Evolutionary conservation across 306 rosid genomes (phyloP).

Genomic region (Mimosa bimucronata): DNA sequence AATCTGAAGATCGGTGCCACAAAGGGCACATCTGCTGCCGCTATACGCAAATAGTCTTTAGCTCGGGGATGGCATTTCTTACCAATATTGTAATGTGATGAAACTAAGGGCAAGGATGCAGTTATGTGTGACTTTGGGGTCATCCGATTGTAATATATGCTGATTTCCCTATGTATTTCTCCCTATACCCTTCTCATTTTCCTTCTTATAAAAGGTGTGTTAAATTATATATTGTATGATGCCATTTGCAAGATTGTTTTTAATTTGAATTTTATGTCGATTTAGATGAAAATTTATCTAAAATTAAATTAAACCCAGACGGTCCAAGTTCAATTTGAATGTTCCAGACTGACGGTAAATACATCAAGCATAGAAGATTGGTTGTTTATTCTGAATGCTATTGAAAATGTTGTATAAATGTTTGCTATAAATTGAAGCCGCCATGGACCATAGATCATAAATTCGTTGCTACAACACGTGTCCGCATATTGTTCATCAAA

Average conservation of each 20-base stretch:
- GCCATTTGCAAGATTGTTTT: not conserved
- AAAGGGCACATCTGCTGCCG: no score
- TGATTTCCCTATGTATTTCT: not conserved
- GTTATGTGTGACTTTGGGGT: not conserved
- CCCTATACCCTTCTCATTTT: not conserved
- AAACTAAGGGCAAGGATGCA: not conserved
- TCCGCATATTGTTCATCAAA: not conserved
- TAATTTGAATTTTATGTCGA: not conserved
- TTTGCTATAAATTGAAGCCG: not conserved
- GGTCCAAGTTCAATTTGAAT: no score
- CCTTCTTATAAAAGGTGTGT: not conserved
- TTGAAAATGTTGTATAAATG: not conserved
- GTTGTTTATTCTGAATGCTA: not conserved
- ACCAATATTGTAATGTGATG: not conserved
- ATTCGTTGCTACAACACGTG: not conserved
- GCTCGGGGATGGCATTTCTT: not conserved
- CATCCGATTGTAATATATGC: not conserved
- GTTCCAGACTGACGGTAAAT: no score
- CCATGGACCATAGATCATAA: not conserved
- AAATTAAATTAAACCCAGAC: not conserved
- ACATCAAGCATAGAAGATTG: not conserved
- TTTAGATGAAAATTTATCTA: not conserved
- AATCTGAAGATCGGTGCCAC: no score
- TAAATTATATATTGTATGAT: not conserved
- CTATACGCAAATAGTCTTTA: no score